These are phyloP conservation scores for Smallanthus sonchifolius DNA, from an alignment of 129 eudicot species.

Conservation along the genomic window DNA sequence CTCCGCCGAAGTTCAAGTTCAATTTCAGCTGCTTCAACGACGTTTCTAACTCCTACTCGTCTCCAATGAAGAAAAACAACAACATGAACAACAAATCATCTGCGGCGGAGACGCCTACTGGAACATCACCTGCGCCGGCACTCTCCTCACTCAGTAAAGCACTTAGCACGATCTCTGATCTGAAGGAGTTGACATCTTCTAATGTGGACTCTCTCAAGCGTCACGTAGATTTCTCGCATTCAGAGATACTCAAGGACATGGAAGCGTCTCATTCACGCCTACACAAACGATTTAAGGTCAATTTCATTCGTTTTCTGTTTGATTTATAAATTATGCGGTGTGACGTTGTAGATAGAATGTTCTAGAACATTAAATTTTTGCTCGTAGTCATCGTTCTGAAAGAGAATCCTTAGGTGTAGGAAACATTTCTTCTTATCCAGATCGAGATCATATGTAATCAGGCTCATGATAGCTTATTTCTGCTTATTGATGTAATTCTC, in stretches of 20 bases:
- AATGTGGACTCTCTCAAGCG: conserved; percentile 62
- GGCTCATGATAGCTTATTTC: conserved; percentile 9
- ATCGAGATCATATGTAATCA: not conserved
- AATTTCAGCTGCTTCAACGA: conserved; percentile 37
- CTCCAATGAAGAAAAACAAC: conserved; percentile 38
- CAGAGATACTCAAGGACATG: conserved; percentile 66
- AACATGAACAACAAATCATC: conserved; percentile 12
- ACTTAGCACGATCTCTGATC: conserved; percentile 55
- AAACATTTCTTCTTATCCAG: not conserved
- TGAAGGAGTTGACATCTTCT: conserved; percentile 55
- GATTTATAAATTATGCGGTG: not conserved
- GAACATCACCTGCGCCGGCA: conserved; percentile 28
- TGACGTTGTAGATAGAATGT: not conserved
- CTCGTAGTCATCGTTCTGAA: not conserved
- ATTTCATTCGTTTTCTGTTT: not conserved
- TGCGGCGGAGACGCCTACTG: conserved; percentile 19
- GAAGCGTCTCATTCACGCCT: conserved; percentile 73
- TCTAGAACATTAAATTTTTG: not conserved
- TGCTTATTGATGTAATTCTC: not conserved
- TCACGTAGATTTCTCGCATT: conserved; percentile 65
- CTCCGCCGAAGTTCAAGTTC: conserved; percentile 66
- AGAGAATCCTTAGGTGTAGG: not conserved
- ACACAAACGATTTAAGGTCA: conserved; percentile 51
- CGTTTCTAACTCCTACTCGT: conserved; percentile 23
- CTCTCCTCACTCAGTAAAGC: conserved; percentile 33